Conservation (phyloP, 768 basidiomycete species). For the Candolleomyces efflorescens region DNA sequence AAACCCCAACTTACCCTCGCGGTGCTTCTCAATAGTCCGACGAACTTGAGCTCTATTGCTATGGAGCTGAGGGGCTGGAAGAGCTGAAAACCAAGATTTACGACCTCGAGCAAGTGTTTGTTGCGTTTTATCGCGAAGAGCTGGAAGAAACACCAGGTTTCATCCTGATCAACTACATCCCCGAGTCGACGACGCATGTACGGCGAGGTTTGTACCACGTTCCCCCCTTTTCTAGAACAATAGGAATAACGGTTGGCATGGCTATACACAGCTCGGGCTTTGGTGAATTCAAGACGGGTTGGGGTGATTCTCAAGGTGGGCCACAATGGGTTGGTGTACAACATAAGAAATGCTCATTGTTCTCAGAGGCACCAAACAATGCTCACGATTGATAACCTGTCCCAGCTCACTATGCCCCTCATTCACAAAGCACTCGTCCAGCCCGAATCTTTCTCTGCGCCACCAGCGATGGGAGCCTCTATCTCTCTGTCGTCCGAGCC, state of each 20-base stretch:
- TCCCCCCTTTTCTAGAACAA: neutral
- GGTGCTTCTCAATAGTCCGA: conserved; percentile 26
- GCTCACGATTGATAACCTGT: conserved; percentile 41
- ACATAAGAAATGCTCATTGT: conserved; percentile 15
- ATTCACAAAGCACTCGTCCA: conserved; percentile 33
- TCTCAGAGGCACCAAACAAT: conserved; percentile 37
- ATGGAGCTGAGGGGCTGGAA: conserved; percentile 37
- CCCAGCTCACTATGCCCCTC: conserved; percentile 37
- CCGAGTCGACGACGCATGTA: conserved; percentile 26
- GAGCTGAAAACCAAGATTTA: conserved; percentile 43
- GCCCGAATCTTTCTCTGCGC: conserved; percentile 14
- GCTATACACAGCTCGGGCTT: conserved; percentile 34
- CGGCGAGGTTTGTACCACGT: conserved; percentile 19
- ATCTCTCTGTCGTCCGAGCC: conserved; percentile 5
- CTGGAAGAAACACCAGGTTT: conserved; percentile 31
- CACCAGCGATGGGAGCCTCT: conserved; percentile 3
- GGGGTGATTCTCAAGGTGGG: conserved; percentile 43
- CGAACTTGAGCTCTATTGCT: conserved; percentile 34
- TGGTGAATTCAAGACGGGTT: conserved; percentile 45
- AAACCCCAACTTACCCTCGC: neutral
- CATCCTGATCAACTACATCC: conserved; percentile 42
- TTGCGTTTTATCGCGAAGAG: conserved; percentile 46
- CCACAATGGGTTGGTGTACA: conserved; percentile 3
- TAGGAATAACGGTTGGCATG: conserved; percentile 7
- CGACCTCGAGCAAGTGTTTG: conserved; percentile 33